Evolutionary conservation across 73 alveolate species (phyloP).

Genomic region (Paraurostyla sp.): DNA sequence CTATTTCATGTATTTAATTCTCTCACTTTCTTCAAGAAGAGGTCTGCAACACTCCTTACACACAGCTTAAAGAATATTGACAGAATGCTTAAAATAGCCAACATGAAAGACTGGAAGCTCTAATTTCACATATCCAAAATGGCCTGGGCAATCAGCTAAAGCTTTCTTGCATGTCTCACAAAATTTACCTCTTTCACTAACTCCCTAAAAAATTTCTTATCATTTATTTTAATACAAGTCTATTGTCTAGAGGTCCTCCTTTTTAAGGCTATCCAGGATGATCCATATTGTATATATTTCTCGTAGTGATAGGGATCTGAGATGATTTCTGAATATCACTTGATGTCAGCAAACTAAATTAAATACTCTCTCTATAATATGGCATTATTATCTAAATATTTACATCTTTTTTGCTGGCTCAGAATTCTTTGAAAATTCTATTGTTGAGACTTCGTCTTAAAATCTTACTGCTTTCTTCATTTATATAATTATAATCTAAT

Average conservation of each 20-base stretch:
- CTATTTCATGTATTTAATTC: constrained; percentile 29
- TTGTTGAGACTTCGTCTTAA: neutral
- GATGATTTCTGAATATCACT: constrained; percentile 31
- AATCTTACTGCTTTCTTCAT: constrained; percentile 24
- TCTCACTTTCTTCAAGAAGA: constrained; percentile 11
- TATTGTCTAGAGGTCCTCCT: constrained; percentile 55
- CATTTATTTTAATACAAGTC: neutral
- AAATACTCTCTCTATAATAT: constrained; percentile 16
- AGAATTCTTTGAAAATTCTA: neutral
- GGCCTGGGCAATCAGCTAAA: constrained; percentile 96
- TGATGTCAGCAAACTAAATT: constrained; percentile 53
- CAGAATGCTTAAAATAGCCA: constrained; percentile 94
- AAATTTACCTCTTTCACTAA: constrained; percentile 72
- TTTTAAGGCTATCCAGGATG: neutral
- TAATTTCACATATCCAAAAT: constrained; percentile 93
- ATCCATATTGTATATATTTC: constrained; percentile 39
- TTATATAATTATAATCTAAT: neutral
- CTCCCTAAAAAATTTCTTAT: constrained; percentile 39
- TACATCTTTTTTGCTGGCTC: constrained; percentile 58
- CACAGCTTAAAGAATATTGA: constrained; percentile 79
- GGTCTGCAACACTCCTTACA: constrained; percentile 79
- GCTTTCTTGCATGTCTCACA: constrained; percentile 93
- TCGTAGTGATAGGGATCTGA: constrained; percentile 3
- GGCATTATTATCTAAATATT: neutral
- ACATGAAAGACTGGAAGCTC: constrained; percentile 97